Evolutionary conservation across 352 stramenopile species (phyloP), one percentile per base, ranked within the genome.

Genomic region (Albugo candida): DNA sequence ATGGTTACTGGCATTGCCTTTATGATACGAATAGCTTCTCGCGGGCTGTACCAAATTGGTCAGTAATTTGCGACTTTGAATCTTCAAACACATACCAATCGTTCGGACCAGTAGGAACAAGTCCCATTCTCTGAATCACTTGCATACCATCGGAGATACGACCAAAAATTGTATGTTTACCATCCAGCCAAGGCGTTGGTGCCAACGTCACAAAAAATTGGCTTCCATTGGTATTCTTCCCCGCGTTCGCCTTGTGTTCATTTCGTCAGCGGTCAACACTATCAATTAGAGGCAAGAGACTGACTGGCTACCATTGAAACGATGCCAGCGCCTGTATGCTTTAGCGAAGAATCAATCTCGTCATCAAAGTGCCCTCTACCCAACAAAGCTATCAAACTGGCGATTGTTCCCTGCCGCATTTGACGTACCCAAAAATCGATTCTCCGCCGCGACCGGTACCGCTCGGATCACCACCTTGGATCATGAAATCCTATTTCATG

Each of bases 191-290:
- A 12, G 88, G 87, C 20, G 86, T 96, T 17, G 86, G 84, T 13
- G 81, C 88, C 20, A 96, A 59, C 18, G 88, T 95, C 51, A 97
- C 78, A 64, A 97, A 97, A 56, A 97, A 97, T 59, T 97, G 86
- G 44, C 76, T 93, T 46, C 83, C 83, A 49, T 95, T 95, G 38
- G 84, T 95, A 51, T 94, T 92, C 1, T 80, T 78, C 1, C 84
- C 84, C 13, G 84, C 75, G 39, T 95, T 95, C 31, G 83, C 83
- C 78, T 92, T 41, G n/a, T 17, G 13, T 35, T 13, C 1, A 41
- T 45, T 31, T 31, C 24, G 24, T 31, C 24, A 31, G 24, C 13
- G 45, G 5, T 5, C 18, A 20, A 46, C 36, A 24, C 40, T 27
- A n/a, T 14, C 11, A 18, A 24, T 18, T 17, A 16, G 2, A 41